Percentiles rank a stretch among this genome's conserved stretches.
Evolutionary conservation across 129 eudicot species (phyloP).

Genomic region (Flaveria linearis): DNA sequence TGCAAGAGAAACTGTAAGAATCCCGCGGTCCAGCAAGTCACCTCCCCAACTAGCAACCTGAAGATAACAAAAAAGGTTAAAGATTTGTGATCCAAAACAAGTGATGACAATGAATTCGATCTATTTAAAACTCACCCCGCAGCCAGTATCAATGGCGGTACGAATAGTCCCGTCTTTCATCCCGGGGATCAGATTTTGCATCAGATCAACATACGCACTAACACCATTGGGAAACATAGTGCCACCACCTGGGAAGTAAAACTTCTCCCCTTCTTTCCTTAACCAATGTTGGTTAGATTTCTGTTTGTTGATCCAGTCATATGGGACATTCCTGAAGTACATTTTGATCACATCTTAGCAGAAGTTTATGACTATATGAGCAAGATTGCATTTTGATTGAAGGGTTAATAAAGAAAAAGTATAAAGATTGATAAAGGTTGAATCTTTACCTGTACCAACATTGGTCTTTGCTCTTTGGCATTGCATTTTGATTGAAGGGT

Average conservation of each 20-base stretch:
- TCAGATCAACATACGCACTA: slow-evolving; percentile 76
- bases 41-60: slow-evolving; percentile 99
- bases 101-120: background rate
- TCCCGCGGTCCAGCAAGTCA: slow-evolving; percentile 88
- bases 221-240: slow-evolving; percentile 99
- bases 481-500: background rate
- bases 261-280: slow-evolving; percentile 92
- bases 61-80: slow-evolving; percentile 14
- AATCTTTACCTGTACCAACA: slow-evolving; percentile 98
- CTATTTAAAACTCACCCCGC: slow-evolving; percentile 79
- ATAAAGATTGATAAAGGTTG: background rate
- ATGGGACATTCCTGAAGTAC: slow-evolving; percentile 78
- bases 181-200: slow-evolving; percentile 84
- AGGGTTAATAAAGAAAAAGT: background rate
- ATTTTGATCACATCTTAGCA: background rate
- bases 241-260: slow-evolving; percentile 97
- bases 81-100: slow-evolving; percentile 10
- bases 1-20: slow-evolving; percentile 89
- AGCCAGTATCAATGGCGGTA: slow-evolving; percentile 98
- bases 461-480: slow-evolving; percentile 92
- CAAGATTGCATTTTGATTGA: slow-evolving; percentile 10
- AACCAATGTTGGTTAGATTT: slow-evolving; percentile 98
- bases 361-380: background rate
- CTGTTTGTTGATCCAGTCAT: slow-evolving; percentile 97
- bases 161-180: slow-evolving; percentile 95